A percentile compares a stretch with the other conserved stretches of the same genome.
These are phyloP conservation scores for Quercus parvula DNA, from an alignment of 306 rosid genomes.

Conservation along the genomic window DNA sequence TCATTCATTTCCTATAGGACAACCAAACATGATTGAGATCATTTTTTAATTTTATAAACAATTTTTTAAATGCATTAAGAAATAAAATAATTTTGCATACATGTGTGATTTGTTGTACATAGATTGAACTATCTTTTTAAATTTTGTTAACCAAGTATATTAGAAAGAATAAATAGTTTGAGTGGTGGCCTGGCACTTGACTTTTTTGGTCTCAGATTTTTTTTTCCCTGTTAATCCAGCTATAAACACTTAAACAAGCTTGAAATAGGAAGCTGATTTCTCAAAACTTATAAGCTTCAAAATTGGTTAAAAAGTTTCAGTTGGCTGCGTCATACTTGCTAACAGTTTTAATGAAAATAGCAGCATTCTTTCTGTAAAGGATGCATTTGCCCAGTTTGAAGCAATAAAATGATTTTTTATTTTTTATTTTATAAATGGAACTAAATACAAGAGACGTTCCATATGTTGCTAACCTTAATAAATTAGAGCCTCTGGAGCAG, in stretches of 20 bases:
- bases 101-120: neutral
- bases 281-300: neutral
- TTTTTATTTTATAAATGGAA: neutral
- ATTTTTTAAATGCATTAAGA: neutral
- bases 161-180: neutral
- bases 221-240: neutral
- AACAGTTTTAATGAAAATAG: neutral
- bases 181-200: neutral
- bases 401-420: neutral
- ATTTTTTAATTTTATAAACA: neutral
- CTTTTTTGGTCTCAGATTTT: neutral
- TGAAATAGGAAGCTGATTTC: neutral
- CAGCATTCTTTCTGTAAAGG: neutral
- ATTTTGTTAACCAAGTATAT: neutral
- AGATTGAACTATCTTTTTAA: neutral
- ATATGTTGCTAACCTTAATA: slow-evolving; percentile 7
- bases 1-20: neutral
- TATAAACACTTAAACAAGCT: neutral
- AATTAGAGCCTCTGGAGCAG: slow-evolving; percentile 10
- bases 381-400: neutral
- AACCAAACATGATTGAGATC: neutral
- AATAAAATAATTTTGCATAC: neutral
- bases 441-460: neutral
- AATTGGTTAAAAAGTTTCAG: neutral
- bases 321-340: neutral